Percentiles rank a stretch among this genome's conserved stretches.
Conservation (phyloP, 2,329 filamentous ascomycete species). For the Colletotrichum chlorophyti region DNA sequence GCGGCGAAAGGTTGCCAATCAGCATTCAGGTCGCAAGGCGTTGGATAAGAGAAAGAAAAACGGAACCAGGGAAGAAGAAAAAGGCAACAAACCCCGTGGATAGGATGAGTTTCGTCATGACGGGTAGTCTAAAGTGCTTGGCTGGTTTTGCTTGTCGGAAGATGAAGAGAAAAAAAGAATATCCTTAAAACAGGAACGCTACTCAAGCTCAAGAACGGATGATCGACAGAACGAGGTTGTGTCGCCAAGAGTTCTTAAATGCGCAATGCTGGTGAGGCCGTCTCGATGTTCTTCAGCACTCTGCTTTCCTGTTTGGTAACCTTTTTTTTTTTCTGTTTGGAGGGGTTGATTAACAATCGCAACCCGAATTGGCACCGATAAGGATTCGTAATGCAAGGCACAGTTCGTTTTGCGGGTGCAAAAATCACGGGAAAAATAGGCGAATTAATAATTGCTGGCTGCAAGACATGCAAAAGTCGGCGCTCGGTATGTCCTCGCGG, state of each 20-base stretch:
- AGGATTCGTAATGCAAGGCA: constrained; percentile 7
- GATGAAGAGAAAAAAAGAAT: too few species aligned
- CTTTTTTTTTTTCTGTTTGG: constrained; percentile 4
- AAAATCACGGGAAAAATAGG: background rate
- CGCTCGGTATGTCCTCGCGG: background rate
- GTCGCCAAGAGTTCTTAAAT: constrained; percentile 11
- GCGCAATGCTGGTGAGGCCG: constrained; percentile 16
- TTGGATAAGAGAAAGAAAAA: too few species aligned
- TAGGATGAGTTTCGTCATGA: constrained; percentile 80
- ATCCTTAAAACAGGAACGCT: too few species aligned
- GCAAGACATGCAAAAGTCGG: constrained; percentile 10
- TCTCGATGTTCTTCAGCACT: background rate
- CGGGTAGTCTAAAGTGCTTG: constrained; percentile 29
- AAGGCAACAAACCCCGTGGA: constrained; percentile 76
- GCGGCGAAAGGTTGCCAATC: constrained; percentile 24
- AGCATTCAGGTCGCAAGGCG: constrained; percentile 21
- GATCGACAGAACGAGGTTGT: background rate
- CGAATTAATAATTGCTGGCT: constrained; percentile 20
- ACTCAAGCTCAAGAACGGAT: background rate
- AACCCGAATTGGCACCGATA: constrained; percentile 14
- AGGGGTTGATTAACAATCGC: constrained; percentile 28
- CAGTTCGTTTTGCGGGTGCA: constrained; percentile 1
- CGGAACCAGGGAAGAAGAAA: constrained; percentile 30
- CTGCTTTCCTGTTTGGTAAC: background rate
- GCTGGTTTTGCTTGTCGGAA: too few species aligned